Evolutionary conservation across 1,284 basidiomycete species (phyloP).

Genomic region (Puccinia novopanici): DNA sequence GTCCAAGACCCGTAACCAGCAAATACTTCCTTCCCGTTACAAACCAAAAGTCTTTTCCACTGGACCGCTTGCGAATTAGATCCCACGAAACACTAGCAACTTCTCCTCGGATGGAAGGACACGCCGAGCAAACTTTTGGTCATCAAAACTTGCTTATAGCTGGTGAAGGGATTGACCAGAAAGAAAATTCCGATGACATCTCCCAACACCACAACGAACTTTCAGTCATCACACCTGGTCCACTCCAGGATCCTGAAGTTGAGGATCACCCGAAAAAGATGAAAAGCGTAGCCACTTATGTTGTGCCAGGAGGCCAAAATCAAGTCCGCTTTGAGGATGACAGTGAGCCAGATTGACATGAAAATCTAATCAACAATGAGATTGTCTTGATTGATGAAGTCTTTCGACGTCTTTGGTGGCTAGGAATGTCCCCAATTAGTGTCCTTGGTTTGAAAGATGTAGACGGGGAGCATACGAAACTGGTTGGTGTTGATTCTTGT

Average conservation of each 20-base stretch:
- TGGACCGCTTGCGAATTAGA: background rate
- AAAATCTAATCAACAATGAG: background rate
- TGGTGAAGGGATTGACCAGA: background rate
- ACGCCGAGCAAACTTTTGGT: no score
- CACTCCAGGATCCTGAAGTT: background rate
- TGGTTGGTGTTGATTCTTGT: background rate
- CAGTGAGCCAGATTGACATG: background rate
- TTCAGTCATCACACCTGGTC: background rate
- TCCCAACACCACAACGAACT: background rate
- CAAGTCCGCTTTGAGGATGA: background rate
- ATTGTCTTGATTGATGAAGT: background rate
- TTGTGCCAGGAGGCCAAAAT: background rate
- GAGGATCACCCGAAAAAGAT: background rate
- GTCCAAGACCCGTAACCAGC: background rate
- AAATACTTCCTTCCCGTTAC: slow-evolving; percentile 6
- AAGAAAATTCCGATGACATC: background rate
- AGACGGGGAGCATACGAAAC: background rate
- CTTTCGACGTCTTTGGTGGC: background rate
- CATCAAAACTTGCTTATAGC: background rate
- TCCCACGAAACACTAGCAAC: background rate
- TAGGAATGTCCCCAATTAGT: background rate
- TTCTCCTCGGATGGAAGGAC: background rate
- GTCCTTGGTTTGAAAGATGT: background rate
- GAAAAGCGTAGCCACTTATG: background rate
- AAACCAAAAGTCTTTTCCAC: background rate